Evolutionary conservation across 345 rosid genomes (phyloP), one percentile per base, ranked within the genome.

Genomic region (Sonneratia caseolaris): DNA sequence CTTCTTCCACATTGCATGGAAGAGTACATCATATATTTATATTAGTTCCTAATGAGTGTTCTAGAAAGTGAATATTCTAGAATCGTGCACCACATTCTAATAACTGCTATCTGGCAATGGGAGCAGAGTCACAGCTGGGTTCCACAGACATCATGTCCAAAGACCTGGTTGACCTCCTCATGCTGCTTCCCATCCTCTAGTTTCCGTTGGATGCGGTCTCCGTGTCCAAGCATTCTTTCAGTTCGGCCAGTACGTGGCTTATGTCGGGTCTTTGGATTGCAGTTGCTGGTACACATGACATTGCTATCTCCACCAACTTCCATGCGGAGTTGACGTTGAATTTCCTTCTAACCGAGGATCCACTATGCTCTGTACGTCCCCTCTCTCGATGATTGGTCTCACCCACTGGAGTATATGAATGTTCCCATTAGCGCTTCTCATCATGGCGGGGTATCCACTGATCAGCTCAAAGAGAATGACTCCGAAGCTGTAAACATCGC

Each of bases 401-500:
- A 81, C 83, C 87, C 91, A 83, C 0, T 75, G 74, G 32, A 80
- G 76, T 66, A 87, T 79, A 68, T 82, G 81, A 37, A 71, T 73
- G 35, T 78, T 74, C 61, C 73, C 61, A 27, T 71, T 78, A 7
- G 72, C 69, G 2, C 77, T 78, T 72, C 73, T 76, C 68, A 80
- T 76, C 4, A 85, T 71, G 3, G 84, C 83, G n/a, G 82, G 75
- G 72, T 45, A 65, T 8, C 89, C 89, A 18, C 89, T 87, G 37
- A 87, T 79, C 65, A 87, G 61, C 80, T 87, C 86, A 5, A 87
- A 51, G 18, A 87, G 81, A 53, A 87, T 81, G 37, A 87, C 74
- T 37, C 89, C 87, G 21, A 85, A 85, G 37, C 87, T 82, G 76
- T 80, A 87, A 13, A 87, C 85, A 69, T 87, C 91, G 38, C 89